These are phyloP conservation scores for Martiniozyma abietophila DNA, from an alignment of 805 yeast species.

Conservation along the genomic window DNA sequence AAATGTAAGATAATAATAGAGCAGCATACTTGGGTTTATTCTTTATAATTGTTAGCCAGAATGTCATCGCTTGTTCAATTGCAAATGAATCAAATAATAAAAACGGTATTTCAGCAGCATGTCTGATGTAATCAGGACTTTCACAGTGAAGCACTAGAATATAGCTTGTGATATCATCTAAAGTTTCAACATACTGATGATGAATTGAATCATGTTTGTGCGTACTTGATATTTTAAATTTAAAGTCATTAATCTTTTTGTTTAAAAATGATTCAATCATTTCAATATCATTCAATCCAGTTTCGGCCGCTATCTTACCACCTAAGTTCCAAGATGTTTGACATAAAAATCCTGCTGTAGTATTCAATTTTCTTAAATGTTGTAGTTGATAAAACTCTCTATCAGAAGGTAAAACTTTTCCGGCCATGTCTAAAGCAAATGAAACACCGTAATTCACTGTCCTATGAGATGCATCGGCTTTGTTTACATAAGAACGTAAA, in stretches of 20 bases:
- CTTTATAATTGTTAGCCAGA: slow-evolving; percentile 74
- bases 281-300: slow-evolving; percentile 30
- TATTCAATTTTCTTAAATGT: slow-evolving; percentile 33
- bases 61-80: slow-evolving; percentile 57
- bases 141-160: slow-evolving; percentile 31
- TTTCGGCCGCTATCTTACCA: slow-evolving; percentile 4
- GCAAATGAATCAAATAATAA: slow-evolving; percentile 46
- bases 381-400: slow-evolving; percentile 47
- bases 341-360: slow-evolving; percentile 64
- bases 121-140: slow-evolving; percentile 38
- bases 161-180: slow-evolving; percentile 34
- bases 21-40: slow-evolving; percentile 52
- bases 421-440: slow-evolving; percentile 86
- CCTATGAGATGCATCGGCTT: slow-evolving; percentile 18
- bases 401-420: slow-evolving; percentile 56
- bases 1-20: slow-evolving; percentile 59
- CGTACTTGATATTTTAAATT: neutral
- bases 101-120: slow-evolving; percentile 66
- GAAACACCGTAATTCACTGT: slow-evolving; percentile 70
- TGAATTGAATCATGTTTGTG: slow-evolving; percentile 8
- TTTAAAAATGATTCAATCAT: slow-evolving; percentile 13
- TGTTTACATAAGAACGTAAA: slow-evolving; percentile 65
- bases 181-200: slow-evolving; percentile 30
- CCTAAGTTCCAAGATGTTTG: slow-evolving; percentile 61
- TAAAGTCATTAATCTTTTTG: slow-evolving; percentile 9